phyloP scores from a whole-genome alignment of 2,329 filamentous ascomycete genomes.

The Iodosphaeria phyllophila region DNA sequence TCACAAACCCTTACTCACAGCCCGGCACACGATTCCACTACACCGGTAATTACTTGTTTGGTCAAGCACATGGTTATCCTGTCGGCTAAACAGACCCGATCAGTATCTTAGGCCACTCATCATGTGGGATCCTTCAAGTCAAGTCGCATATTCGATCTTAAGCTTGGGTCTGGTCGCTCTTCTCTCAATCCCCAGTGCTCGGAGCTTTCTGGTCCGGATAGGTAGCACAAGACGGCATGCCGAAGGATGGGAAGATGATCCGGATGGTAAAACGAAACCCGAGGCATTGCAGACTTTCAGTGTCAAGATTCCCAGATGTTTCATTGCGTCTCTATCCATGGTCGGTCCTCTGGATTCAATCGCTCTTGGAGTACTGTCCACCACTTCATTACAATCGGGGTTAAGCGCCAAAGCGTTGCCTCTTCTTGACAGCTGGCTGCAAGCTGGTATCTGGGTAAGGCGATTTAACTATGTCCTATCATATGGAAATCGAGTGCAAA shows the following conservation, averaged over 20 bases:
- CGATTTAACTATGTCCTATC: slow-evolving; percentile 9
- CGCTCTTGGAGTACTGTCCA: slow-evolving; percentile 33
- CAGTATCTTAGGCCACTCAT: too few species aligned
- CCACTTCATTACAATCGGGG: too few species aligned
- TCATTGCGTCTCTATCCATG: slow-evolving; percentile 32
- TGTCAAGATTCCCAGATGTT: slow-evolving; percentile 33
- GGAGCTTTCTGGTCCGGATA: slow-evolving; percentile 7
- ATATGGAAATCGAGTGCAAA: neutral
- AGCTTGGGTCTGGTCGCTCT: slow-evolving; percentile 9
- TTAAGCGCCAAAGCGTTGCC: slow-evolving; percentile 18
- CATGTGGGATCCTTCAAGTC: too few species aligned
- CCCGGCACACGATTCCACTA: too few species aligned
- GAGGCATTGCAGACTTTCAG: slow-evolving; percentile 45
- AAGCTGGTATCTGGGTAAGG: slow-evolving; percentile 43
- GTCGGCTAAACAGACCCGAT: too few species aligned
- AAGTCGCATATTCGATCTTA: too few species aligned
- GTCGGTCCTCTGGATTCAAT: slow-evolving; percentile 36
- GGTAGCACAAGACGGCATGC: slow-evolving; percentile 9
- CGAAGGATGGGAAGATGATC: slow-evolving; percentile 38
- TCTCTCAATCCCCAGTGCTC: slow-evolving; percentile 9
- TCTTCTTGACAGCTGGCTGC: slow-evolving; percentile 39
- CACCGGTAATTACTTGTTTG: too few species aligned
- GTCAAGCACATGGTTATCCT: too few species aligned
- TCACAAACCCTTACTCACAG: too few species aligned
- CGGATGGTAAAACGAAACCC: slow-evolving; percentile 48